Evolutionary conservation across 441 rosid genomes (phyloP).

Genomic region (Eruca vesicaria): DNA sequence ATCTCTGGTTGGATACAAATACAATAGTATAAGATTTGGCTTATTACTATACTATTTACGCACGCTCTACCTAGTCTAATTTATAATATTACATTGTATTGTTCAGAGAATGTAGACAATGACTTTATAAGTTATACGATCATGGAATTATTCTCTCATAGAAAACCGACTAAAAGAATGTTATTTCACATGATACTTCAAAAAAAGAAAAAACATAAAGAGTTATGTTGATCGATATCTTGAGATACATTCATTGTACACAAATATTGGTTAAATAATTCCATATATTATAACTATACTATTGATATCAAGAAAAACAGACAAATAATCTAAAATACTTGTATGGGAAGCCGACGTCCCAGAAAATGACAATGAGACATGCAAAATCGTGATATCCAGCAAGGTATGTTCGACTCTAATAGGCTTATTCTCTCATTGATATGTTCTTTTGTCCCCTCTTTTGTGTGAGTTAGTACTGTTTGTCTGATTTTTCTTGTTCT

Average conservation of each 20-base stretch:
- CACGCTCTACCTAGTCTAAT: background rate
- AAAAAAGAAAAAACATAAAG: background rate
- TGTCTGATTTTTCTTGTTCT: conserved; percentile 33
- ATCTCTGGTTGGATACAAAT: background rate
- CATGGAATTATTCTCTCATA: background rate
- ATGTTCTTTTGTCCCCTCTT: conserved; percentile 33
- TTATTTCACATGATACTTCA: background rate
- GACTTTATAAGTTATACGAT: background rate
- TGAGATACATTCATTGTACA: conserved; percentile 15
- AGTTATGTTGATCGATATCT: background rate
- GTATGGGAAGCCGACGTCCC: conserved; percentile 15
- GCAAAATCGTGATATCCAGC: conserved; percentile 34
- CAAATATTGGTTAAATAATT: background rate
- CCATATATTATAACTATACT: background rate
- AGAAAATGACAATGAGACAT: conserved; percentile 36
- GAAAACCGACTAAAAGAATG: background rate
- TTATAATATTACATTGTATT: background rate
- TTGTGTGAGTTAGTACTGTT: conserved; percentile 23
- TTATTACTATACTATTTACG: background rate
- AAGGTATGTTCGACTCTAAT: conserved; percentile 14
- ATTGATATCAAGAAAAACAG: background rate
- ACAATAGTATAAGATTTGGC: background rate
- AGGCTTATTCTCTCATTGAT: conserved; percentile 14
- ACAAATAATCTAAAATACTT: background rate
- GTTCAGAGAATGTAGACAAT: background rate